Conservation (phyloP, 2,329 filamentous ascomycete species). For the Colletotrichum phormii region DNA sequence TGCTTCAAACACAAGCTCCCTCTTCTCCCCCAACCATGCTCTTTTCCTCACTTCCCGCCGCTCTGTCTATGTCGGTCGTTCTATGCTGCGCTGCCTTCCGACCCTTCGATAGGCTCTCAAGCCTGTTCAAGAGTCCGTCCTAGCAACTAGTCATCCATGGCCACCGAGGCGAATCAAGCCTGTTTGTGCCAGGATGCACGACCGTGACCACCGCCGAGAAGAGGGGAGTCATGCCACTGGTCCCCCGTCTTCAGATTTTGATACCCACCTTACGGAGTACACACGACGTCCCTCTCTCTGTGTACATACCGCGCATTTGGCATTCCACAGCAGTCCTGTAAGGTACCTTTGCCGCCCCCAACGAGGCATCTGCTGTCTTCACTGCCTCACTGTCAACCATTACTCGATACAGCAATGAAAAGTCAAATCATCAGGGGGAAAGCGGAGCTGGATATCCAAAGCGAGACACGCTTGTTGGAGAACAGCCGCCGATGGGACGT, state of each 20-base stretch:
- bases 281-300: neutral
- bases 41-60: conserved; percentile 30
- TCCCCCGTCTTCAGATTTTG: conserved; percentile 2
- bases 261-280: neutral
- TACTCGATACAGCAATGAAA: neutral
- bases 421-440: conserved; percentile 13
- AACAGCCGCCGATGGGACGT: conserved; percentile 28
- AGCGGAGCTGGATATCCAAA: neutral
- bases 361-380: neutral
- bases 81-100: neutral
- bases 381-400: neutral
- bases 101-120: conserved; percentile 29
- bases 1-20: neutral
- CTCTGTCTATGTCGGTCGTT: neutral
- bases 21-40: conserved; percentile 28
- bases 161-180: conserved; percentile 29
- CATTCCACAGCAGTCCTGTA: conserved; percentile 32
- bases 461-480: conserved; percentile 24
- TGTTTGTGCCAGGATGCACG: conserved; percentile 31
- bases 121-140: conserved; percentile 11
- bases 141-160: conserved; percentile 16
- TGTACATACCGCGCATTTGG: conserved; percentile 22
- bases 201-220: conserved; percentile 21
- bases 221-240: conserved; percentile 30
- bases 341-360: conserved; percentile 32